Percentiles rank a stretch among this genome's conserved stretches.
Evolutionary conservation across 2,329 filamentous ascomycete species (phyloP).

Genomic region (Polychaeton citri): DNA sequence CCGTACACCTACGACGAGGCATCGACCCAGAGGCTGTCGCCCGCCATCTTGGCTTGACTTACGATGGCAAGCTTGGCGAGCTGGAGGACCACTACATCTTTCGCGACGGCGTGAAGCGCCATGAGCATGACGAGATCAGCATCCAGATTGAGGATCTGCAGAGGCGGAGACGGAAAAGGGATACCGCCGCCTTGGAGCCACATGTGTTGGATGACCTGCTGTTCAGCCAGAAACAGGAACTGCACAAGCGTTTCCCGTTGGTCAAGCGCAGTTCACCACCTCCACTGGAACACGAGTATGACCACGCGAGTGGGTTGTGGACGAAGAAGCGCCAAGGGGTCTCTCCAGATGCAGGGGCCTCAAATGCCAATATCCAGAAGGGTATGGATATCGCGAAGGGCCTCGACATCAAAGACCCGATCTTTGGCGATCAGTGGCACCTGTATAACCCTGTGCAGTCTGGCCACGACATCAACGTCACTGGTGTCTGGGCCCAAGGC

Average conservation of each 20-base stretch:
- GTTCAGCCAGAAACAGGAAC: slow-evolving; percentile 65
- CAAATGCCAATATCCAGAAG: slow-evolving; percentile 38
- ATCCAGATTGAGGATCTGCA: slow-evolving; percentile 39
- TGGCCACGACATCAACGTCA: slow-evolving; percentile 94
- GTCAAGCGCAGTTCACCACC: slow-evolving; percentile 41
- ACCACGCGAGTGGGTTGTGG: not conserved
- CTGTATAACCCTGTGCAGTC: slow-evolving; percentile 67
- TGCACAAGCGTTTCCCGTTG: slow-evolving; percentile 41
- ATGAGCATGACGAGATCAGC: slow-evolving; percentile 37
- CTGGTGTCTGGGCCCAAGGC: slow-evolving; percentile 77
- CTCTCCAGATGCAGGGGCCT: not conserved
- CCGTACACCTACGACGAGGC: slow-evolving; percentile 62
- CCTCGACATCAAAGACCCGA: slow-evolving; percentile 74
- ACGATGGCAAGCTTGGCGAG: slow-evolving; percentile 70
- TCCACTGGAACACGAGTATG: slow-evolving; percentile 3
- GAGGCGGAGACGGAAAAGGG: slow-evolving; percentile 46
- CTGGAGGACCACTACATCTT: slow-evolving; percentile 78
- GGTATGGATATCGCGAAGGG: slow-evolving; percentile 48
- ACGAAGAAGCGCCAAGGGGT: not conserved
- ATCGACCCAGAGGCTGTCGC: slow-evolving; percentile 58
- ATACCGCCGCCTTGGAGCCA: slow-evolving; percentile 29
- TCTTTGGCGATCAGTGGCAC: slow-evolving; percentile 93
- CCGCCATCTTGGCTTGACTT: slow-evolving; percentile 55
- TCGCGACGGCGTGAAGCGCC: slow-evolving; percentile 47
- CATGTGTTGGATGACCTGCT: slow-evolving; percentile 60